Percentiles rank a stretch among this genome's conserved stretches.
Conservation (phyloP, 2,329 filamentous ascomycete species). For the Botrytis pseudocinerea region DNA sequence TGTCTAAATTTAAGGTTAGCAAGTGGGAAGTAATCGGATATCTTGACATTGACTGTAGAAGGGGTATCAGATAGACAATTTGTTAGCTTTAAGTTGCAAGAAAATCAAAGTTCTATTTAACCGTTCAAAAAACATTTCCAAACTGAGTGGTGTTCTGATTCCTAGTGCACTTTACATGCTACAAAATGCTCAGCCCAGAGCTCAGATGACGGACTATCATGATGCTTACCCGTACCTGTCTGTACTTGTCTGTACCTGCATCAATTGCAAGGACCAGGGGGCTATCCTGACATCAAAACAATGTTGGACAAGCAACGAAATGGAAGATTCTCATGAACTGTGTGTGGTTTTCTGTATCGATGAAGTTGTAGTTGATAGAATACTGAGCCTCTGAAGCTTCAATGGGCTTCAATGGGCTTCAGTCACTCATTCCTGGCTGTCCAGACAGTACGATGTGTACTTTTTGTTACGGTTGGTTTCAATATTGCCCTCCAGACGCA, state of each 20-base stretch:
- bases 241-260: conserved; percentile 11
- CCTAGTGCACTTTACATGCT: not conserved
- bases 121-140: not conserved
- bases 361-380: not conserved
- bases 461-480: not conserved
- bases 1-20: not conserved
- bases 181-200: not conserved
- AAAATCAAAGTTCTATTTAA: not conserved
- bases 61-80: not conserved
- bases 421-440: not conserved
- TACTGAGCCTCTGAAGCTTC: not conserved
- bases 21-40: not conserved
- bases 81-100: not conserved
- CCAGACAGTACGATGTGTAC: not conserved
- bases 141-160: not conserved
- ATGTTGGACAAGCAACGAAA: conserved; percentile 22
- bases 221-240: not conserved
- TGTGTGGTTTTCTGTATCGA: not conserved
- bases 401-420: not conserved
- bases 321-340: not conserved
- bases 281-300: not conserved
- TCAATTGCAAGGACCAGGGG: conserved; percentile 16
- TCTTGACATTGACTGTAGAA: not conserved
- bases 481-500: not conserved
- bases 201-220: not conserved